These are phyloP conservation scores for Fagopyrum esculentum DNA, from an alignment of 148 eudicot genomes.

Conservation along the genomic window DNA sequence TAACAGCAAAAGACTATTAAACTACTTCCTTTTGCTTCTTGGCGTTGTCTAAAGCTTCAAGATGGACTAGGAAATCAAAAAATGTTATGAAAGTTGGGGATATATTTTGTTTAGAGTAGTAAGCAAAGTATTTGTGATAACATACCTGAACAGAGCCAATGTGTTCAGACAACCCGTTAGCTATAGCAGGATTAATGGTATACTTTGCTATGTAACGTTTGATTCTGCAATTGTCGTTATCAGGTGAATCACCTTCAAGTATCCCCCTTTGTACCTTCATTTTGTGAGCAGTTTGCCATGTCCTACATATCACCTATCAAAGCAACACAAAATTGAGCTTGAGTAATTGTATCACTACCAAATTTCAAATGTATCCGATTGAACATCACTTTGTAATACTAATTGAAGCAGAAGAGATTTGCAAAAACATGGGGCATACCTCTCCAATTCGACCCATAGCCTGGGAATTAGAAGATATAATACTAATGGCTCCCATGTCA, in stretches of 20 bases:
- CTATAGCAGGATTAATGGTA: constrained; percentile 94
- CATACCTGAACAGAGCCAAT: constrained; percentile 91
- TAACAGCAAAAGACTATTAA: constrained; percentile 16
- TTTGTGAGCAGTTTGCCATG: constrained; percentile 99
- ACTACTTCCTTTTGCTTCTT: no score
- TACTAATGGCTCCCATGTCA: constrained; percentile 95
- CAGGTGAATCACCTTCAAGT: constrained; percentile 36
- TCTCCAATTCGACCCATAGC: constrained; percentile 99
- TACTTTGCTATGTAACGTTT: constrained; percentile 82
- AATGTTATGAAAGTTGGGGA: no score
- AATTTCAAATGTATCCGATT: neutral
- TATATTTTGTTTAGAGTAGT: neutral
- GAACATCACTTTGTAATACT: neutral
- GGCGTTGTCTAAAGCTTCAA: no score
- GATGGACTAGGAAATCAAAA: no score
- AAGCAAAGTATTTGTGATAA: neutral
- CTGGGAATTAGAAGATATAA: constrained; percentile 93
- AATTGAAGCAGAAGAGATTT: no score
- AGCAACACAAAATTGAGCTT: neutral
- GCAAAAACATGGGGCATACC: no score
- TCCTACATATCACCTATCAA: constrained; percentile 75
- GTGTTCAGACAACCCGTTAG: constrained; percentile 63
- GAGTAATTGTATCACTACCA: no score
- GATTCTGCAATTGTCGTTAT: constrained; percentile 77
- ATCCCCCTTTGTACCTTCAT: constrained; percentile 79